Conservation (phyloP, 768 basidiomycete genomes). For the Termitomyces sp. region DNA sequence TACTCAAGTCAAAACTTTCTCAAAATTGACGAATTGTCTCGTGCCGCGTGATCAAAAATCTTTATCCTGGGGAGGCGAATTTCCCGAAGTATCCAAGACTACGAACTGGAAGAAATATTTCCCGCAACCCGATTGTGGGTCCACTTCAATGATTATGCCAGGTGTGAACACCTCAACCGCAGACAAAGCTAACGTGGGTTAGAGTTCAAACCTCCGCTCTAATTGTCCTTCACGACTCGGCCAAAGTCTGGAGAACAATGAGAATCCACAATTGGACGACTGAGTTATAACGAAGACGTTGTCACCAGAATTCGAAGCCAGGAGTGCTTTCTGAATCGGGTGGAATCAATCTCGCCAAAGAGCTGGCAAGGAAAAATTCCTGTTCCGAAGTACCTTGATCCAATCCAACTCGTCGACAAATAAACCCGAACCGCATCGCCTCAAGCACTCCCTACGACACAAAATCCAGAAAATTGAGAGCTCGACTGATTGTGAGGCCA, state of each 20-base stretch:
- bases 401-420: neutral
- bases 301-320: neutral
- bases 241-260: neutral
- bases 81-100: neutral
- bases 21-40: neutral
- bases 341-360: neutral
- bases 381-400: neutral
- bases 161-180: neutral
- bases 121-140: neutral
- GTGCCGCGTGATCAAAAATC: neutral
- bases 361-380: neutral
- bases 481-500: neutral
- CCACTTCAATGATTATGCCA: neutral
- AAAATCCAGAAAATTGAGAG: neutral
- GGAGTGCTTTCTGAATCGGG: neutral
- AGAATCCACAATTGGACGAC: neutral
- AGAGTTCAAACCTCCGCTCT: neutral
- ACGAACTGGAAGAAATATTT: neutral
- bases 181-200: neutral
- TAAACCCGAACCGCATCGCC: neutral
- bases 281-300: neutral
- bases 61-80: neutral
- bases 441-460: neutral
- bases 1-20: neutral
- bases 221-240: neutral